Evolutionary conservation across 176 grass and related monocot genomes (phyloP), one percentile per base, ranked within the genome.

Genomic region (Raddia distichophylla): DNA sequence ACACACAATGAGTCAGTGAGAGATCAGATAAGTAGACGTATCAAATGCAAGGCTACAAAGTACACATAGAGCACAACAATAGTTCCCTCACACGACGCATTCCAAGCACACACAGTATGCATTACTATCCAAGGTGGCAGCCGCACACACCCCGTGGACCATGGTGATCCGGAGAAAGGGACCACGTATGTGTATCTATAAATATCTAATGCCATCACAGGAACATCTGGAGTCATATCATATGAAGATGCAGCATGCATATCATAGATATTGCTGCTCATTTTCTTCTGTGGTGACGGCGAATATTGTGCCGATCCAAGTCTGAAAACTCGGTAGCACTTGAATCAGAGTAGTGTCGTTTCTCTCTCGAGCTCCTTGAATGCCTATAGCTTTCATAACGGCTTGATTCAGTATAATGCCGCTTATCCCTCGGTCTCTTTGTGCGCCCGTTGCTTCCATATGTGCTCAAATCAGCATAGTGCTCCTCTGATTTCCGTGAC

Each of bases 361-460:
- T 90, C n/a, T 75, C 88, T 10, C 6, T 54, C 18, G 82, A 84
- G 76, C 49, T 83, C 66, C 71, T 84, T 37, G 83, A 82, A 53
- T 64, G 83, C 51, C 53, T 69, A 52, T 34, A 62, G 4, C 40
- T 78, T 86, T 86, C 47, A 7, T 47, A 64, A 73, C 0, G 59
- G 7, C 37, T 80, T 0, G 22, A 73, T 20, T 79, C 58, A 20
- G 49, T 79, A n/a, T 73, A 56, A 5, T 56, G 68, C 78, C 2
- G 37, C 40, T 74, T 80, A 55, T 45, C 22, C 0, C 69, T 74
- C 10, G 8, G 67, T 80, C 60, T 58, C 27, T 56, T 66, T 57
- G 76, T 73, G 55, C 80, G 69, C 8, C 16, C 58, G n/a, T 58
- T 5, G 1, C 35, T 49, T 46, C 34, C 69, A 19, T 1, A 13